Evolutionary conservation across 2,329 filamentous ascomycete genomes (phyloP).

Genomic region (Talaromyces verruculosus): DNA sequence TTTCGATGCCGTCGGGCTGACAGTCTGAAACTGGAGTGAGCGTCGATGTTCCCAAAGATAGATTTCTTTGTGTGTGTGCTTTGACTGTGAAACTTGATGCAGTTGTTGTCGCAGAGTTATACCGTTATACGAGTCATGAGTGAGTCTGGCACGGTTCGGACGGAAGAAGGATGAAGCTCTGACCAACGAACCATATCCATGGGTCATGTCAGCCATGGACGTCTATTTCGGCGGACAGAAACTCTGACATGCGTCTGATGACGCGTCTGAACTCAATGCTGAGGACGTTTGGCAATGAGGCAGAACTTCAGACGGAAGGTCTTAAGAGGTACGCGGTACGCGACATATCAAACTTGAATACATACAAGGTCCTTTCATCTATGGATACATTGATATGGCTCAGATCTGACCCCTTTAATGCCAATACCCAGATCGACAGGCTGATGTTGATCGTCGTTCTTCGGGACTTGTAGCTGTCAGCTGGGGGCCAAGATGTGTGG

Average conservation of each 20-base stretch:
- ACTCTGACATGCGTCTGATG: neutral
- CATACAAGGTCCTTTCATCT: neutral
- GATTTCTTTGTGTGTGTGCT: neutral
- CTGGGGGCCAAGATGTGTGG: neutral
- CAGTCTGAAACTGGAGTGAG: too few relatives aligned
- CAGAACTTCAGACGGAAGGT: neutral
- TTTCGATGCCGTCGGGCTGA: neutral
- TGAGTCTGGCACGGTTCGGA: neutral
- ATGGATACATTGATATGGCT: neutral
- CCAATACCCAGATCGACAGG: neutral
- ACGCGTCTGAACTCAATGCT: neutral
- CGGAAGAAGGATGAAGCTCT: conserved; percentile 3
- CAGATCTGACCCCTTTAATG: neutral
- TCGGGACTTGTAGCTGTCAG: neutral
- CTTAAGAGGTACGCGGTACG: too few relatives aligned
- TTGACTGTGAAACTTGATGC: neutral
- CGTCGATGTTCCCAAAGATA: neutral
- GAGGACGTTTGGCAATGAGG: neutral
- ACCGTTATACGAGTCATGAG: neutral
- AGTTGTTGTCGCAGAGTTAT: neutral
- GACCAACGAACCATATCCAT: conserved; percentile 3
- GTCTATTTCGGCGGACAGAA: neutral
- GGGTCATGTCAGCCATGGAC: neutral
- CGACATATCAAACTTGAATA: too few relatives aligned
- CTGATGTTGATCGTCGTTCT: neutral